Percentiles rank a stretch among this genome's conserved stretches.
These are phyloP conservation scores for Sphaerostilbella broomeana DNA, from an alignment of 2,329 filamentous ascomycete species.

Conservation along the genomic window DNA sequence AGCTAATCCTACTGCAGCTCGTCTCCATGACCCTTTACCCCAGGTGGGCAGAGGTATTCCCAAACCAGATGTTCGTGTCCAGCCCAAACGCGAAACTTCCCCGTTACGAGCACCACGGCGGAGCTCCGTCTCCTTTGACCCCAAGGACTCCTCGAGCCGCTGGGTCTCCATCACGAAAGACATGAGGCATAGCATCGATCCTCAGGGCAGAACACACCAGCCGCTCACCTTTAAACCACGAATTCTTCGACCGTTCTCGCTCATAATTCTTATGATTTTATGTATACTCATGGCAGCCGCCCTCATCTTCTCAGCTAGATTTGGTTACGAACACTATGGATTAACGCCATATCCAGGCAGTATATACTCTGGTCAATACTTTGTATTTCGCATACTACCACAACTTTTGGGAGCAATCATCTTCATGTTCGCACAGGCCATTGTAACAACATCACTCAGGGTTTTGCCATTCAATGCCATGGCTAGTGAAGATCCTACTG, in stretches of 20 bases:
- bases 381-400: conserved; percentile 79
- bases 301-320: conserved; percentile 66
- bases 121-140: conserved; percentile 8
- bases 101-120: conserved; percentile 2
- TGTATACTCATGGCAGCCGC: conserved; percentile 65
- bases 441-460: conserved; percentile 68
- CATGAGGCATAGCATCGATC: conserved; percentile 31
- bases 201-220: conserved; percentile 33
- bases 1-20: neutral
- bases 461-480: conserved; percentile 74
- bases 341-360: conserved; percentile 59
- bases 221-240: conserved; percentile 64
- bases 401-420: conserved; percentile 66
- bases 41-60: neutral
- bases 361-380: conserved; percentile 70
- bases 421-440: conserved; percentile 68
- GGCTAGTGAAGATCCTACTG: conserved; percentile 53
- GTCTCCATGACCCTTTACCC: neutral
- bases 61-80: neutral
- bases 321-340: conserved; percentile 55
- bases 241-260: conserved; percentile 60
- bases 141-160: conserved; percentile 12
- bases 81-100: neutral
- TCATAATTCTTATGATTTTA: conserved; percentile 53
- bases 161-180: conserved; percentile 31